Evolutionary conservation across 2,329 filamentous ascomycete genomes (phyloP).

Genomic region (Arthroderma uncinatum): DNA sequence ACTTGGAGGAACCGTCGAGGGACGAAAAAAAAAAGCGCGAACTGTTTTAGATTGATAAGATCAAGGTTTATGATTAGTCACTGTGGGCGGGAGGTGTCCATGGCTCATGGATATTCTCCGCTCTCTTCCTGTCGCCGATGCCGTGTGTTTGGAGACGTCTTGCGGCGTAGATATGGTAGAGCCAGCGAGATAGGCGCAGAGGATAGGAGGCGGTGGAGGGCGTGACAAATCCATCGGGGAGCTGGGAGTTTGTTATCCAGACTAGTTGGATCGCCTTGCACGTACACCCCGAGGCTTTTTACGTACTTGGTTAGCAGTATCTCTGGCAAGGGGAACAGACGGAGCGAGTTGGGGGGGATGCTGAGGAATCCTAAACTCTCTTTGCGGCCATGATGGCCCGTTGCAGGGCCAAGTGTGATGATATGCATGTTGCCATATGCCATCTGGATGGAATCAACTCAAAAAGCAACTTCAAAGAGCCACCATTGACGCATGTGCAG

Average conservation of each 20-base stretch:
- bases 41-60: constrained; percentile 7
- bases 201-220: no score
- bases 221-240: no score
- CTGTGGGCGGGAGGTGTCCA: not conserved
- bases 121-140: not conserved
- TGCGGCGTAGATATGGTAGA: not conserved
- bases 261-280: not conserved
- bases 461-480: not conserved
- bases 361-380: constrained; percentile 5
- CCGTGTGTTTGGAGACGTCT: not conserved
- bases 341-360: not conserved
- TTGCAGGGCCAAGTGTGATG: not conserved
- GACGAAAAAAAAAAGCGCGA: not conserved
- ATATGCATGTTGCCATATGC: not conserved
- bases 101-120: not conserved
- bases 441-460: not conserved
- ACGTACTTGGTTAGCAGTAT: not conserved
- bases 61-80: constrained; percentile 7
- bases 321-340: not conserved
- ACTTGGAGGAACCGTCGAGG: not conserved
- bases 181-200: not conserved
- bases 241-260: no score
- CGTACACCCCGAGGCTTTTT: not conserved
- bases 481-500: not conserved
- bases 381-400: not conserved